Conservation (phyloP, 2,329 filamentous ascomycete species). For the Trichophyton simii region DNA sequence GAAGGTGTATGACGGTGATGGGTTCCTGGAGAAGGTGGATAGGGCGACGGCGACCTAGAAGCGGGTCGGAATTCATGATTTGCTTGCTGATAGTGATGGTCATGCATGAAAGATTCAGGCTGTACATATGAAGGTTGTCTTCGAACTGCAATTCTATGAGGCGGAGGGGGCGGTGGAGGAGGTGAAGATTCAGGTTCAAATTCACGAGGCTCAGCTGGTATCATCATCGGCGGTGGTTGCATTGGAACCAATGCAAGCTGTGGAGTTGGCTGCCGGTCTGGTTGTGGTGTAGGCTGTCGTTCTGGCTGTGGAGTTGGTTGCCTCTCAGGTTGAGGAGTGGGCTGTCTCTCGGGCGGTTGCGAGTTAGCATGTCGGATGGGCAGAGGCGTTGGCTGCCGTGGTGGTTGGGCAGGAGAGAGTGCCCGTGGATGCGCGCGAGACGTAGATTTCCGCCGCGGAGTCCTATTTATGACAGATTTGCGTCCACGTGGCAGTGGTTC, state of each 20-base stretch:
- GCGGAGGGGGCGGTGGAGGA: conserved; percentile 71
- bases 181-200: conserved; percentile 55
- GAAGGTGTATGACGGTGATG: conserved; percentile 69
- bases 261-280: not conserved
- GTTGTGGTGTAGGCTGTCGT: not conserved
- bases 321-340: not conserved
- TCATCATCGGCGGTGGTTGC: not conserved
- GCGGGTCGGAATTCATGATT: conserved; percentile 30
- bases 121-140: conserved; percentile 18
- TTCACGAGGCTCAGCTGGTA: conserved; percentile 22
- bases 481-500: not conserved
- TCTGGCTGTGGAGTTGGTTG: not conserved
- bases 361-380: not conserved
- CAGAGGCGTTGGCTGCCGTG: not conserved
- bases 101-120: conserved; percentile 19
- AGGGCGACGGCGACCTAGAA: conserved; percentile 38
- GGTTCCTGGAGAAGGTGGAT: conserved; percentile 48
- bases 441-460: conserved; percentile 2
- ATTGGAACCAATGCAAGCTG: not conserved
- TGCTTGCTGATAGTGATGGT: conserved; percentile 26
- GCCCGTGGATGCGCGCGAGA: conserved; percentile 5
- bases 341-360: not conserved
- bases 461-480: not conserved
- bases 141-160: conserved; percentile 51
- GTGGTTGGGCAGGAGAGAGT: conserved; percentile 5